These are phyloP conservation scores for Neonectria coccinea DNA, from an alignment of 2,329 filamentous ascomycete species.

Conservation along the genomic window DNA sequence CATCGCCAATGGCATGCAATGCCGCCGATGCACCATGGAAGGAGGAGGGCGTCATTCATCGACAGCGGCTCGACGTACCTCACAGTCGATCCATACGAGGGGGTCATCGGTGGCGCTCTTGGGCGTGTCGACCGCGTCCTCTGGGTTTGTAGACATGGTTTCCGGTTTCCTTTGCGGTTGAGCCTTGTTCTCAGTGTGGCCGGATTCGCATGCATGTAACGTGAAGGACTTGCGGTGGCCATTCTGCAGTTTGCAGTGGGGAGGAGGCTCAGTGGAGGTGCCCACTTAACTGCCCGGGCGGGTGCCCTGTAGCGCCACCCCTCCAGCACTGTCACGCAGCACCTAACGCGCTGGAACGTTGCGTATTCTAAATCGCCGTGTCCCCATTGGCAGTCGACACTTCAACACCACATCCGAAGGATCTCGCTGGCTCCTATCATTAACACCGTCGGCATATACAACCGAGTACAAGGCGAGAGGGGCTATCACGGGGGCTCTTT, in stretches of 20 bases:
- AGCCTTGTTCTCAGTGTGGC: background rate
- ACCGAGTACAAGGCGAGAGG: background rate
- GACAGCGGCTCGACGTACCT: conserved; percentile 53
- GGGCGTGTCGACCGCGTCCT: conserved; percentile 32
- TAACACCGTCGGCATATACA: conserved; percentile 11
- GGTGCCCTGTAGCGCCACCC: no score
- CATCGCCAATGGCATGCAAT: background rate
- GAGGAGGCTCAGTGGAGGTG: background rate
- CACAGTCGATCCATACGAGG: conserved; percentile 86
- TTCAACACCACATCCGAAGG: conserved; percentile 14
- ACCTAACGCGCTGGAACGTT: conserved; percentile 46
- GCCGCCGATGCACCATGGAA: background rate
- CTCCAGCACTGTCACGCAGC: conserved; percentile 5
- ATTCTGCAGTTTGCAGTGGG: background rate
- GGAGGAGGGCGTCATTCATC: conserved; percentile 9
- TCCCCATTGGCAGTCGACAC: conserved; percentile 36
- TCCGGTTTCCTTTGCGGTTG: conserved; percentile 11
- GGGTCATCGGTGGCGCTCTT: conserved; percentile 62
- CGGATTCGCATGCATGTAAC: conserved; percentile 30
- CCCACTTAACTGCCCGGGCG: conserved; percentile 2
- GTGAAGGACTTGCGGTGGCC: conserved; percentile 5
- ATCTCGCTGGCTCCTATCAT: conserved; percentile 4
- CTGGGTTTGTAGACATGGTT: conserved; percentile 34
- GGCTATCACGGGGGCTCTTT: background rate
- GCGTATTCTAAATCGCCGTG: conserved; percentile 41